Evolutionary conservation across 495 filamentous ascomycete genomes (phyloP), one percentile per base, ranked within the genome.

Genomic region (Oidiodendron maius): DNA sequence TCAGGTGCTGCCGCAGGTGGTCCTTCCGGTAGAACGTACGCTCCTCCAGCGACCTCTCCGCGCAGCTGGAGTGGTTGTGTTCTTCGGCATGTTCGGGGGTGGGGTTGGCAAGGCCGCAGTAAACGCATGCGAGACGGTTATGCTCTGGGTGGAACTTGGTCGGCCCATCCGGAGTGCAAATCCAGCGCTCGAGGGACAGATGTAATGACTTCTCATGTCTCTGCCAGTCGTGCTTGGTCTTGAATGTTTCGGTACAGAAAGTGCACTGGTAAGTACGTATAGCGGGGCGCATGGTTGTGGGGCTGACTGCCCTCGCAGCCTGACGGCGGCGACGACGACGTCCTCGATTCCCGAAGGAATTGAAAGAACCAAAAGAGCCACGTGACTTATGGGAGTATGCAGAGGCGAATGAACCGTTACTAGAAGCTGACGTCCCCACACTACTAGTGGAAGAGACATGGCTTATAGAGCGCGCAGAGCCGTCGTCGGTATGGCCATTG

Each of bases 21-120:
- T 94, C 88, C 64, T 91, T 94, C 13, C 88, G 77, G 44, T 83
- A 87, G 58, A 91, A 94, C 0, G 86, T 86, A 1, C 87, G 76
- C 43, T 86, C 81, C 30, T 73, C 66, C 1, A 75, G 44, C 0
- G 83, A 77, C 32, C 83, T 78, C 50, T 80, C 78, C 30, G 78
- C 78, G 56, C 87, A 93, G 15, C 78, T 62, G 3, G 73, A 70
- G 62, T 86, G 83, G 55, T 87, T 86, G 64, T 93, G 87, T 5
- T 65, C 70, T 44, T 87, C 84, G 17, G 80, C 65, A 57, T 91
- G 87, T 1, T 74, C 71, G 1, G 73, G 63, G 6, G 74, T 59
- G 2, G 84, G 82, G 44, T 81, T 74, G 0, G 67, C 55, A 1
- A 68, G 59, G 12, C 81, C 77, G 57, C 87, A 93, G 53, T 85